Evolutionary conservation across 257 asterid genomes (phyloP).

Genomic region (Nicotiana attenuata): DNA sequence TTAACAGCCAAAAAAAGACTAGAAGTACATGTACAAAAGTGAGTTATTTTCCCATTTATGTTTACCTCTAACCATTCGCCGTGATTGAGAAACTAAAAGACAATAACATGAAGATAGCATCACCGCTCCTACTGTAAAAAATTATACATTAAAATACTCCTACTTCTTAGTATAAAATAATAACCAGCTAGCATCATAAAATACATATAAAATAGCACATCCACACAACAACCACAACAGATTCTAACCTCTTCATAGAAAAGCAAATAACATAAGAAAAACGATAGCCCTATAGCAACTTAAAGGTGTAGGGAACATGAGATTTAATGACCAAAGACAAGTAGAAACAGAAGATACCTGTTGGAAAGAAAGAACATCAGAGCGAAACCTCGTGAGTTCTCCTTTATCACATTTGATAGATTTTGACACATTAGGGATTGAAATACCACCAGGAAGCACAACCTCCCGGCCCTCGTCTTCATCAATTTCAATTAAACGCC

Average conservation of each 20-base stretch:
- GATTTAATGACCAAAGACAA: not conserved
- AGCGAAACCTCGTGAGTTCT: conserved; percentile 81
- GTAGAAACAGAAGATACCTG: conserved; percentile 45
- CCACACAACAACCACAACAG: not conserved
- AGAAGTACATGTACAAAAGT: not conserved
- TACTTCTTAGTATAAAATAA: not conserved
- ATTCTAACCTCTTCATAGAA: not conserved
- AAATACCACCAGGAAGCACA: conserved; percentile 82
- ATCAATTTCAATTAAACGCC: conserved; percentile 72
- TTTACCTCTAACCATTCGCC: not conserved
- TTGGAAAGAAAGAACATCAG: conserved; percentile 88
- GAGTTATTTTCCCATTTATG: not conserved
- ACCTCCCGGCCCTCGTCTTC: conserved; percentile 68
- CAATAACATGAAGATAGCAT: not conserved
- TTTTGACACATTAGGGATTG: conserved; percentile 63
- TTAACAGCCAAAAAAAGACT: not conserved
- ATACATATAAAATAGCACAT: not conserved
- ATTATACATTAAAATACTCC: not conserved
- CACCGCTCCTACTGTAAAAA: not conserved
- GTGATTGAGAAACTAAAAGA: not conserved
- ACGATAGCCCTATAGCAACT: not conserved
- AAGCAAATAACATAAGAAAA: not conserved
- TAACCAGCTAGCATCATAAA: not conserved
- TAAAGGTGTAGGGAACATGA: not conserved
- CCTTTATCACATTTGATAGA: conserved; percentile 96